Evolutionary conservation across 2,329 filamentous ascomycete species (phyloP).

Genomic region (Teratosphaeria viscida): DNA sequence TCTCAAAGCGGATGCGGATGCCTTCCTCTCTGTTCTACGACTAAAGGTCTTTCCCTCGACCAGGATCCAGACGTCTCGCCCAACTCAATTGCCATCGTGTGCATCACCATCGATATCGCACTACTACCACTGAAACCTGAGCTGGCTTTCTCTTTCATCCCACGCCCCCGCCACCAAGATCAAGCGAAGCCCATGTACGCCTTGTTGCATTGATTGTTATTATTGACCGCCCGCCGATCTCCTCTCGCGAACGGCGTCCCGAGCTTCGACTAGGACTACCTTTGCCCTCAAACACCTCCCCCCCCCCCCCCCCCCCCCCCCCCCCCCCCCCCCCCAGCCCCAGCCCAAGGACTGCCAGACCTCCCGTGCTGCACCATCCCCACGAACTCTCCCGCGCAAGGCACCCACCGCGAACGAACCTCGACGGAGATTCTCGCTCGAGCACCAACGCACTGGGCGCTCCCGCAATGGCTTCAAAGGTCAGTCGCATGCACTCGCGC

Average conservation of each 20-base stretch:
- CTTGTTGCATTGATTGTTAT: background rate
- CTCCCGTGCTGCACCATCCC: background rate
- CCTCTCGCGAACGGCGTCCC: background rate
- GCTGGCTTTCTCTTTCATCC: no score
- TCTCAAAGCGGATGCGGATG: no score
- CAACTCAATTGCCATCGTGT: no score
- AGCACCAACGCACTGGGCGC: conserved; percentile 1
- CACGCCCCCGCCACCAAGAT: no score
- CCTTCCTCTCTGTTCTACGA: no score
- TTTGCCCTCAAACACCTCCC: background rate
- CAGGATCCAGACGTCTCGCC: no score
- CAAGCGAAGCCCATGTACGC: background rate
- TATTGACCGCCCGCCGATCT: background rate
- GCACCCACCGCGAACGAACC: background rate
- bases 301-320: no score
- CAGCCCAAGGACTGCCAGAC: background rate
- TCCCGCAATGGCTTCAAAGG: conserved; percentile 25
- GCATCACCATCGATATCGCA: no score
- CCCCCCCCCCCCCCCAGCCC: no score
- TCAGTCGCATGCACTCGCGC: conserved; percentile 13
- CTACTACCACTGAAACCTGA: no score
- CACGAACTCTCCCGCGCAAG: background rate
- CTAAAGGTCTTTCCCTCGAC: no score
- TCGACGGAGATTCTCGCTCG: background rate
- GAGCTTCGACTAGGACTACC: background rate